phyloP scores from a whole-genome alignment of 805 yeast species.

The Starmera quercuum region DNA sequence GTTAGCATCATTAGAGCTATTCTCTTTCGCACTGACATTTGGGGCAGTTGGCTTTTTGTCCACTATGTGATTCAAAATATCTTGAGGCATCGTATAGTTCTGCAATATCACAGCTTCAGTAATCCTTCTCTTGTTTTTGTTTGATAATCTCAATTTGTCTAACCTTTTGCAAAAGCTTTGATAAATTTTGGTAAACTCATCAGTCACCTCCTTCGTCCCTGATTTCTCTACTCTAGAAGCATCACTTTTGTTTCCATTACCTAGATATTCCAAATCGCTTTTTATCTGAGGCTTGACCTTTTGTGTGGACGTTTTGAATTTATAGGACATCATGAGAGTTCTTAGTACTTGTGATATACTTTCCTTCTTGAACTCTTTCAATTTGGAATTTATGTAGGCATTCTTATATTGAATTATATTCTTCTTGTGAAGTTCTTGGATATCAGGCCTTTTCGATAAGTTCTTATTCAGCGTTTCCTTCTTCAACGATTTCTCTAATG shows the following conservation, averaged over 20 bases:
- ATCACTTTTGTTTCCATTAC: no score
- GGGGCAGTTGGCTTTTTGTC: not conserved
- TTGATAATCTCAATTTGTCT: not conserved
- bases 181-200: conserved; percentile 4
- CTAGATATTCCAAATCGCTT: not conserved
- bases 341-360: conserved; percentile 12
- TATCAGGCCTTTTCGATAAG: conserved; percentile 13
- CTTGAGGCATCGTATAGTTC: not conserved
- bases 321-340: conserved; percentile 8
- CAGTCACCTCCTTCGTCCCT: not conserved
- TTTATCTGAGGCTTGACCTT: conserved; percentile 2
- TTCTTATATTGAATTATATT: conserved; percentile 11
- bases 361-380: conserved; percentile 8
- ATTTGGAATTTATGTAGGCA: conserved; percentile 4
- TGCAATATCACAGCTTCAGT: not conserved
- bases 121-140: not conserved
- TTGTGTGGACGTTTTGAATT: conserved; percentile 1
- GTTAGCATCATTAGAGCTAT: not conserved
- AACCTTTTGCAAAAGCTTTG: conserved; percentile 2
- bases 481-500: conserved; percentile 10
- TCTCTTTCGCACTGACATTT: not conserved
- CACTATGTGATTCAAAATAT: not conserved
- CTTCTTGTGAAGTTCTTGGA: conserved; percentile 11
- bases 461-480: conserved; percentile 11
- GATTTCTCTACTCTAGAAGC: not conserved